Base-by-base conservation (phyloP, 768 basidiomycete species). In the Rossbeevera mucosa region DNA sequence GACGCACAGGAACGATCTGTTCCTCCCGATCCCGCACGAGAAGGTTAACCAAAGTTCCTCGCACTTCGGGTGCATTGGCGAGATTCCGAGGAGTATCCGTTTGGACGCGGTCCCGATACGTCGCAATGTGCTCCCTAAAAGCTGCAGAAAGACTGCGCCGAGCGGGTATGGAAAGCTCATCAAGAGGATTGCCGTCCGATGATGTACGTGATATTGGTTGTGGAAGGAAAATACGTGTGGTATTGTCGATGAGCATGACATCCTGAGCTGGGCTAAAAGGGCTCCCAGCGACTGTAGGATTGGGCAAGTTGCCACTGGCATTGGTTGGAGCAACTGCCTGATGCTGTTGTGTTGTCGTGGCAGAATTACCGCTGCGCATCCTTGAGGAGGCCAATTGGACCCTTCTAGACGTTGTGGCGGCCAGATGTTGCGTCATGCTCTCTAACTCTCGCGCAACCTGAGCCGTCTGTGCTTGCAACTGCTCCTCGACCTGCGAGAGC, bases 401-500 rank as follows among this genome's bases (percentile, higher is more conserved):
- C 41, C 69, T 56, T 29, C 69, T 66, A 29, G 57, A 59, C 29
- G 65, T 58, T 12, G 54, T 56, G 3, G 59, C 50, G 3, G 55
- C 51, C 44, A 71, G 52, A 18, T 57, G 62, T 40, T 61, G 62
- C 14, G 64, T 62, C 68, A 70, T 68, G 47, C 29, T 61, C 51
- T 70, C 70, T 7, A 69, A 48, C 48, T 69, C 70, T 48, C 61
- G 64, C n/a, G 70, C 59, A 16, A 68, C 67, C 52, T 64, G 60
- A n/a, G 57, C 57, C 4, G 68, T 63, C 50, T 71, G 68, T 1
- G 49, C 55, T 33, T 66, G 66, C 48, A 64, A 25, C 44, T 53
- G 63, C 40, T 69, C 68, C 31, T 68, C 68, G 1, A 71, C 50
- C 41, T 54, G 62, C 31, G 64, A 55, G 29, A 64, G 41, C 40